These are phyloP conservation scores for Pythium dissotocum DNA, from an alignment of 352 stramenopile genomes.

Conservation along the genomic window DNA sequence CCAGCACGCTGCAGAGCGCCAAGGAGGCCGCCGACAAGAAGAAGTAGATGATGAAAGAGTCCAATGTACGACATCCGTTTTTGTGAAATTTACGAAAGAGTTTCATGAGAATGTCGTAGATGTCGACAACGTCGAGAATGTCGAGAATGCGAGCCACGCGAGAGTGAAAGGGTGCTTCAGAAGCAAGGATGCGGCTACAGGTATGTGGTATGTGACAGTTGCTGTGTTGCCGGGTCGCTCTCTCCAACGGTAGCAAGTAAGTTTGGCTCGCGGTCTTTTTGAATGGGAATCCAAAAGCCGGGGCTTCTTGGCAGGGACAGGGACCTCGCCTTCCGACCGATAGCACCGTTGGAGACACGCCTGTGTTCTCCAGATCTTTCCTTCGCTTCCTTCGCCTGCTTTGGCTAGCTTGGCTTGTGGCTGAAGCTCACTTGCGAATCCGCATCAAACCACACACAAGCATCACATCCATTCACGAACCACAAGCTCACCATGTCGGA, in stretches of 20 bases:
- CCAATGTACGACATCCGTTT: not conserved
- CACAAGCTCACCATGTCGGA: constrained; percentile 42
- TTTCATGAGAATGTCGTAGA: not conserved
- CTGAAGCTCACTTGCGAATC: constrained; percentile 17
- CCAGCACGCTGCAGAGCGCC: constrained; percentile 57
- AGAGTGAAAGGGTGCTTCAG: too few relatives aligned
- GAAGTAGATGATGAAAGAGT: constrained; percentile 3
- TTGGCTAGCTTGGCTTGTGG: not conserved
- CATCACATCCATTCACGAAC: constrained; percentile 3
- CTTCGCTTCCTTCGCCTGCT: too few relatives aligned
- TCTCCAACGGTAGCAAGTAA: constrained; percentile 1
- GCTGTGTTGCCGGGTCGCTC: constrained; percentile 10
- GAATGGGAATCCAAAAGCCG: not conserved
- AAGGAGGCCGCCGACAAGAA: constrained; percentile 50
- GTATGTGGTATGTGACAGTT: constrained; percentile 20
- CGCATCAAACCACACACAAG: constrained; percentile 13
- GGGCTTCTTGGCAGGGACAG: not conserved
- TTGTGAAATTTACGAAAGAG: not conserved
- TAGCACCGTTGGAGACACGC: not conserved
- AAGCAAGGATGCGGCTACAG: not conserved
- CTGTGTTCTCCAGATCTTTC: not conserved
- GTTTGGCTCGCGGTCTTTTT: not conserved
- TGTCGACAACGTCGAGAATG: not conserved
- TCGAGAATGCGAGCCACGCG: not conserved
- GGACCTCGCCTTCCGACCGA: not conserved